Base-by-base conservation (phyloP, 2,329 filamentous ascomycete genomes). In the Pyricularia grisea region DNA sequence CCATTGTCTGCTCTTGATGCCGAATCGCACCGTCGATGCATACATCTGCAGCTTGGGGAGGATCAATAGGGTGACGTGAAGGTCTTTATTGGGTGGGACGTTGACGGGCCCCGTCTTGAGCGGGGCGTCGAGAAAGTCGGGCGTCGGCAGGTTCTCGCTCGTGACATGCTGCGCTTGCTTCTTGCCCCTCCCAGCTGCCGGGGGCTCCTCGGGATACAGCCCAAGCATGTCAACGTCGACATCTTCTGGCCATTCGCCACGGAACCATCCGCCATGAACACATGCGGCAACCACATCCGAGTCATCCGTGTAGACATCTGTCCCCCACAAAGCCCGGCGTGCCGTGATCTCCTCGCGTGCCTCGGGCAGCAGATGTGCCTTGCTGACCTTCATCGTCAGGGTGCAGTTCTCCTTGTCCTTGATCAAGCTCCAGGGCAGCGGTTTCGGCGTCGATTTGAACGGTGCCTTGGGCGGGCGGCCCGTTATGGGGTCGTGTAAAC, bases 281-380 rank as follows among this genome's bases (percentile, higher is more conserved):
- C 94, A 94, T 2, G 94, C 94, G 0, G 93, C 94, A 28, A 99
- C 86, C 0, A 95, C 88, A 76, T 99, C 95, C 0, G 93, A 97
- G 78, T 99, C 95, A 74, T 99, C 95, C 0, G 93, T 97, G 76
- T 98, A 98, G 7, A 99, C 86, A 55, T 96, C 94, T 0, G 93
- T 95, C 0, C 95, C 95, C 94, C 94, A 99, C 0, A 99, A 78
- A 9, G 92, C 92, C 25, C 91, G 87, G 42, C 92, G 87, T 9
- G 88, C 81, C 12, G 93, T 96, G 67, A 98, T 94, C 73, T 96
- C 92, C 76, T 95, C 92, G 33, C 94, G 86, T 28, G 91, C 87
- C 9, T 84, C 80, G 0, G 87, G 78, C 10, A 87, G 87, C 9
- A 99, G 82, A 74, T 95, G 93, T 66, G 91, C 87, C 31, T 91